Conservation (phyloP, 345 rosid species). For the Populus alba region DNA sequence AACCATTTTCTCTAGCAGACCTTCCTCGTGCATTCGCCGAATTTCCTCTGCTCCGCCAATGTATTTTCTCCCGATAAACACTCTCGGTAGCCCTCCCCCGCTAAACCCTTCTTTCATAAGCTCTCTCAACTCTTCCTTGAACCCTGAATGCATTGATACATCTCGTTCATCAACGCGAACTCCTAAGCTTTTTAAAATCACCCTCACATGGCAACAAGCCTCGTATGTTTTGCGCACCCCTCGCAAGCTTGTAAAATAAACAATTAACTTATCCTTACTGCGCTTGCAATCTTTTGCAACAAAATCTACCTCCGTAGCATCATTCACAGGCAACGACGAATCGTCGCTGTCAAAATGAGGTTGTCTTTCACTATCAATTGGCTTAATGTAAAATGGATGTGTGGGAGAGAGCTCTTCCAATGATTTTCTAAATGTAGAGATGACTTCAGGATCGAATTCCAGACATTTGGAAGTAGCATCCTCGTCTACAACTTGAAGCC, state of each 20-base stretch:
- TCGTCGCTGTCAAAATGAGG: slow-evolving; percentile 2
- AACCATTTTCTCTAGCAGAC: slow-evolving; percentile 22
- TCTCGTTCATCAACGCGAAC: slow-evolving; percentile 71
- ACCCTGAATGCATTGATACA: slow-evolving; percentile 77
- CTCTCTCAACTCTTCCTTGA: slow-evolving; percentile 56
- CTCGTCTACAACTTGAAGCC: slow-evolving; percentile 51
- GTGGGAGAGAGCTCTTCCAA: slow-evolving; percentile 51
- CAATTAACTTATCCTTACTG: slow-evolving; percentile 25
- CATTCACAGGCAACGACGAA: slow-evolving; percentile 5
- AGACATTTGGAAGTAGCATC: slow-evolving; percentile 17
- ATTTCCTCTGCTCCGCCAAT: slow-evolving; percentile 33
- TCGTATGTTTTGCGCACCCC: slow-evolving; percentile 86
- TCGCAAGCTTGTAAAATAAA: slow-evolving; percentile 46
- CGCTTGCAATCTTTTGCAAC: slow-evolving; percentile 13
- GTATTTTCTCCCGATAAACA: slow-evolving; percentile 25
- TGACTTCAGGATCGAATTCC: slow-evolving; percentile 62
- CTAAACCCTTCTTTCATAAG: slow-evolving; percentile 19
- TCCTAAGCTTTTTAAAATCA: slow-evolving; percentile 64
- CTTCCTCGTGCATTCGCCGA: slow-evolving; percentile 26
- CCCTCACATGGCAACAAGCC: slow-evolving; percentile 66
- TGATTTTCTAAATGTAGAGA: slow-evolving; percentile 58
- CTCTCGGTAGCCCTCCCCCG: slow-evolving; percentile 20
- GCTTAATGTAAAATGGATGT: slow-evolving; percentile 54
- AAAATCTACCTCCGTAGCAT: slow-evolving; percentile 12
- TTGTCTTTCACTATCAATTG: slow-evolving; percentile 19